phyloP scores from a whole-genome alignment of 768 basidiomycete genomes.

The Chalciporus sphaerocephalus region DNA sequence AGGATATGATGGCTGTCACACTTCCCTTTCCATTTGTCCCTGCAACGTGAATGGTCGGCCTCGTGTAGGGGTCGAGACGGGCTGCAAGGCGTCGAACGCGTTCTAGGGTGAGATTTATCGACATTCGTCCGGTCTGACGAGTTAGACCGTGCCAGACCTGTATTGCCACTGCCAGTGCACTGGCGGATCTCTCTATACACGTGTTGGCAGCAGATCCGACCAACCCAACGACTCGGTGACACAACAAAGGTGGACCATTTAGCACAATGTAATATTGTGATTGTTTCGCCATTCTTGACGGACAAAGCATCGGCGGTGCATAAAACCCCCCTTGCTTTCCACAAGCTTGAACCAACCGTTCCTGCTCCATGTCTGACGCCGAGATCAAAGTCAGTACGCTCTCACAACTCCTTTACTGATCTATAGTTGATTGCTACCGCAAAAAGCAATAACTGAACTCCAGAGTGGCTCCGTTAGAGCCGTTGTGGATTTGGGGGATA shows the following conservation, averaged over 20 bases:
- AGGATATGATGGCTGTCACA: constrained; percentile 77
- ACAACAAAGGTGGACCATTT: too few relatives aligned
- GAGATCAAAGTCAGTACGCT: constrained; percentile 16
- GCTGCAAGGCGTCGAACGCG: constrained; percentile 51
- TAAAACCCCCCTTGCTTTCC: too few relatives aligned
- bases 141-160: too few relatives aligned
- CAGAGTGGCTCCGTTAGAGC: constrained; percentile 20
- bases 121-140: constrained; percentile 35
- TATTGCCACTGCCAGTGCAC: too few relatives aligned
- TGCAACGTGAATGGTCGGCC: constrained; percentile 86
- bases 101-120: constrained; percentile 65
- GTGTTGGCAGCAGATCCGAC: too few relatives aligned
- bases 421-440: not conserved
- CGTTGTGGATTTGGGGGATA: constrained; percentile 10
- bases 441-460: constrained; percentile 21
- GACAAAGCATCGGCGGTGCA: too few relatives aligned
- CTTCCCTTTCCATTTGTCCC: constrained; percentile 99
- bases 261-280: too few relatives aligned
- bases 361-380: constrained; percentile 14
- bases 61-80: constrained; percentile 55
- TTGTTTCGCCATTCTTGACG: not conserved
- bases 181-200: too few relatives aligned
- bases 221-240: not conserved
- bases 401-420: not conserved
- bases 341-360: not conserved